Evolutionary conservation across 2,329 filamentous ascomycete genomes (phyloP).

Genomic region (Penicillium sp.): DNA sequence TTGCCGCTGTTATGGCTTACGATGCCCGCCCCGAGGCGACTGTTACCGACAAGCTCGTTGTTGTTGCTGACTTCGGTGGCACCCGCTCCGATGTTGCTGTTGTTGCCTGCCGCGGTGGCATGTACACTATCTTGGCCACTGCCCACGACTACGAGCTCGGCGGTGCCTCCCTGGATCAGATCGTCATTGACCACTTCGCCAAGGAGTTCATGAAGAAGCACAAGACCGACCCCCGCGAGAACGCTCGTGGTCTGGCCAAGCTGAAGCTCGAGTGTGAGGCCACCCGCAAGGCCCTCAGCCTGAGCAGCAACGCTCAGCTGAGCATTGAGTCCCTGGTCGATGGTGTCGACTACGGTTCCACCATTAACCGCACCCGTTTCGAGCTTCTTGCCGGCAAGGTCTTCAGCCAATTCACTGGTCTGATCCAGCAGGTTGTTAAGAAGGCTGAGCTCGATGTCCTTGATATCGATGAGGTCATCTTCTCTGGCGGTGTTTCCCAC

Average conservation of each 20-base stretch:
- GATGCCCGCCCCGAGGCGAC: slow-evolving; percentile 76
- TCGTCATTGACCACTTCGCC: slow-evolving; percentile 91
- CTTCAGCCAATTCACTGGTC: slow-evolving; percentile 80
- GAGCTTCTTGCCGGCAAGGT: slow-evolving; percentile 84
- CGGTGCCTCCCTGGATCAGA: slow-evolving; percentile 80
- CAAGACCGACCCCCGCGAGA: slow-evolving; percentile 79
- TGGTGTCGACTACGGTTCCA: slow-evolving; percentile 85
- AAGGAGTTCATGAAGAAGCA: slow-evolving; percentile 99
- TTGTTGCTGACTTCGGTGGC: slow-evolving; percentile 90
- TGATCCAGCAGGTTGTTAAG: slow-evolving; percentile 80
- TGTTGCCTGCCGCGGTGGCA: slow-evolving; percentile 84
- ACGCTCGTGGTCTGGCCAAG: slow-evolving; percentile 81
- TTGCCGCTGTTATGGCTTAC: slow-evolving; percentile 85
- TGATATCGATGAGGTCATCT: slow-evolving; percentile 90
- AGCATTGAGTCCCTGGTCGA: slow-evolving; percentile 87
- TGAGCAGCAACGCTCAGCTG: slow-evolving; percentile 85
- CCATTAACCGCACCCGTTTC: slow-evolving; percentile 89
- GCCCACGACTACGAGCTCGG: slow-evolving; percentile 94
- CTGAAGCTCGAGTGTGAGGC: slow-evolving; percentile 86
- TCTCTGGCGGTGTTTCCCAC: slow-evolving; percentile 88
- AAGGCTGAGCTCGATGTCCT: slow-evolving; percentile 89
- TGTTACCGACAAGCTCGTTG: slow-evolving; percentile 78
- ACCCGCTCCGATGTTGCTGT: slow-evolving; percentile 90
- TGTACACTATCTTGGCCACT: slow-evolving; percentile 93
- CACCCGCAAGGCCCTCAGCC: slow-evolving; percentile 85